phyloP scores from a whole-genome alignment of 2,329 filamentous ascomycete species.

The Arthrobotrys megalospora region DNA sequence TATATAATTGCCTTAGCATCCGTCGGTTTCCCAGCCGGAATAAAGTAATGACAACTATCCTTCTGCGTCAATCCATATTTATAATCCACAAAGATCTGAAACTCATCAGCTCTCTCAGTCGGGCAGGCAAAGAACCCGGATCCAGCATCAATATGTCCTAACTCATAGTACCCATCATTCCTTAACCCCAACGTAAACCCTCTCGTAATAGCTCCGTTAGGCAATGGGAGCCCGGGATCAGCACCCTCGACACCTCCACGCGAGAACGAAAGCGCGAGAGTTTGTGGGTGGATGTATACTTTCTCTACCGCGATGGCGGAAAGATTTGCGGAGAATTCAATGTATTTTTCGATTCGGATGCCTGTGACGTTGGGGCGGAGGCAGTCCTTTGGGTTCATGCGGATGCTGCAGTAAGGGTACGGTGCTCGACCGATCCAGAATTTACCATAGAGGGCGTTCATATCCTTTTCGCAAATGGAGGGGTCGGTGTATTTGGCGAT shows the following conservation, averaged over 20 bases:
- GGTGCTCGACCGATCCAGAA: constrained; percentile 23
- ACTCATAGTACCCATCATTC: constrained; percentile 24
- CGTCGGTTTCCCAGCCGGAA: constrained; percentile 23
- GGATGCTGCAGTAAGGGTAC: constrained; percentile 25
- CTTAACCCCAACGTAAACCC: constrained; percentile 10
- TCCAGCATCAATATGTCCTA: constrained; percentile 25
- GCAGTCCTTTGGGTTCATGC: constrained; percentile 21
- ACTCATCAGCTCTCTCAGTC: background rate
- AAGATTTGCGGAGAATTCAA: constrained; percentile 23
- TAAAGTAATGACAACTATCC: constrained; percentile 30
- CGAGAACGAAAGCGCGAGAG: constrained; percentile 12
- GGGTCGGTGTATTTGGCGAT: constrained; percentile 22
- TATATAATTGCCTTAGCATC: constrained; percentile 29
- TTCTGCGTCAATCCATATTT: constrained; percentile 13
- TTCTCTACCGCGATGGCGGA: constrained; percentile 21
- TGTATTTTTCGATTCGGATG: constrained; percentile 13
- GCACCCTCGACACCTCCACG: constrained; percentile 7
- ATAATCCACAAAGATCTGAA: constrained; percentile 23
- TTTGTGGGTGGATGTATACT: constrained; percentile 25
- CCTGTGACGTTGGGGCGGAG: constrained; percentile 20
- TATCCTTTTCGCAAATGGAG: constrained; percentile 13
- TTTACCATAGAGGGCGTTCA: constrained; percentile 19
- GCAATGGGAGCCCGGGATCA: constrained; percentile 8
- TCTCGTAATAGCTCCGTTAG: constrained; percentile 7
- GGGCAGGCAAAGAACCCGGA: constrained; percentile 16